Conservation (phyloP, 2,329 filamentous ascomycete species). For the Neopestalotiopsis rosae region DNA sequence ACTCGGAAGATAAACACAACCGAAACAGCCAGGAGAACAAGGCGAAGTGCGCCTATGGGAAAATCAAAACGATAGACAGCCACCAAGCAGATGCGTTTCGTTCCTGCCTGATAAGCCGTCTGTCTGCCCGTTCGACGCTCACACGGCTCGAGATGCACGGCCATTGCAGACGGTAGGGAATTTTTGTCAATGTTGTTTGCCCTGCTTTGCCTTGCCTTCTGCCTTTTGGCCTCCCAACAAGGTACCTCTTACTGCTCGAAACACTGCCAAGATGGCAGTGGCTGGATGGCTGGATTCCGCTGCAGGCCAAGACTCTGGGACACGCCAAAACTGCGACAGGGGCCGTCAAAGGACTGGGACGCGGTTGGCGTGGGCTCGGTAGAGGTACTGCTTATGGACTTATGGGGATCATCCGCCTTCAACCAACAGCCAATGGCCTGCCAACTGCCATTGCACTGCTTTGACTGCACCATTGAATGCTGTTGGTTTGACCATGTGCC, state of each 20-base stretch:
- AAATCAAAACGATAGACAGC: neutral
- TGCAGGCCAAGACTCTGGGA: constrained; percentile 13
- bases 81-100: neutral
- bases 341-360: neutral
- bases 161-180: neutral
- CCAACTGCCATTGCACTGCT: neutral
- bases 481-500: neutral
- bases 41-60: neutral
- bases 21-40: neutral
- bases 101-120: neutral
- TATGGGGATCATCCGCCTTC: no score
- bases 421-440: no score
- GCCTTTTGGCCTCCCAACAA: no score
- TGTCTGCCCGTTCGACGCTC: neutral
- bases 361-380: neutral
- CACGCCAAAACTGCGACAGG: neutral
- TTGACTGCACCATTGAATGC: neutral
- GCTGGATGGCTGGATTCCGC: constrained; percentile 8
- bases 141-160: neutral
- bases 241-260: neutral
- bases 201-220: neutral
- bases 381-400: no score
- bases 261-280: constrained; percentile 5
- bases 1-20: neutral
- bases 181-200: neutral